Conservation (phyloP, 345 rosid species). For the Gynandropsis gynandra region DNA sequence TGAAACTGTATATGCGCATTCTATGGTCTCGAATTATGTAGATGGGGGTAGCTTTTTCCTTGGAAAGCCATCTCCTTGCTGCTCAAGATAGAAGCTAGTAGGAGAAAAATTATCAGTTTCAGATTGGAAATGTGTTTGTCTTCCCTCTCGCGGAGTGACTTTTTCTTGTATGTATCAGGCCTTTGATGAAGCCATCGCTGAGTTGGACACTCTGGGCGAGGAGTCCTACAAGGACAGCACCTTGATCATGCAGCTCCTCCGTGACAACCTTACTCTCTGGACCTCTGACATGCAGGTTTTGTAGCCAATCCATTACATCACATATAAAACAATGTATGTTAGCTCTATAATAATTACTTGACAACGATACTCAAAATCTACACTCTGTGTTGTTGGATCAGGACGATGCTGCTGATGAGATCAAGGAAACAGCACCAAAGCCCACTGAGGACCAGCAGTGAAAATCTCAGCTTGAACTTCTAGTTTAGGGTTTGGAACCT, state of each 20-base stretch:
- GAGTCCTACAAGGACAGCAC: constrained; percentile 93
- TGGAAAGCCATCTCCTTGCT: too few relatives aligned
- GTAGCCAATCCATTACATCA: not conserved
- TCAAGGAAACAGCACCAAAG: constrained; percentile 65
- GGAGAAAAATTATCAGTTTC: too few relatives aligned
- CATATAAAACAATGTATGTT: too few relatives aligned
- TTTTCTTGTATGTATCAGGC: constrained; percentile 36
- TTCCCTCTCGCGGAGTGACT: not conserved
- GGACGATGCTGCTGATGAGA: constrained; percentile 82
- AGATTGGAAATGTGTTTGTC: not conserved
- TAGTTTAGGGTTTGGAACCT: constrained; percentile 15
- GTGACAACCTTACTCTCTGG: constrained; percentile 89
- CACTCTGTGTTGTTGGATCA: constrained; percentile 22
- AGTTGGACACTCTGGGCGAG: constrained; percentile 81
- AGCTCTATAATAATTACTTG: not conserved
- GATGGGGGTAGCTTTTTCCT: too few relatives aligned
- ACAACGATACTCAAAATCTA: too few relatives aligned
- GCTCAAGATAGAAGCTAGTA: too few relatives aligned
- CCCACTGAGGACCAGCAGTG: constrained; percentile 48
- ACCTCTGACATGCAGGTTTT: constrained; percentile 89
- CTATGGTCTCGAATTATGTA: too few relatives aligned
- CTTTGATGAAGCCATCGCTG: constrained; percentile 81
- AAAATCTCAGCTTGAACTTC: constrained; percentile 11
- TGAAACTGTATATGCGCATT: too few relatives aligned
- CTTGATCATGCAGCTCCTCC: constrained; percentile 87